Conservation (phyloP, 1,139 yeast species). For the Candida buenavistaensis region DNA sequence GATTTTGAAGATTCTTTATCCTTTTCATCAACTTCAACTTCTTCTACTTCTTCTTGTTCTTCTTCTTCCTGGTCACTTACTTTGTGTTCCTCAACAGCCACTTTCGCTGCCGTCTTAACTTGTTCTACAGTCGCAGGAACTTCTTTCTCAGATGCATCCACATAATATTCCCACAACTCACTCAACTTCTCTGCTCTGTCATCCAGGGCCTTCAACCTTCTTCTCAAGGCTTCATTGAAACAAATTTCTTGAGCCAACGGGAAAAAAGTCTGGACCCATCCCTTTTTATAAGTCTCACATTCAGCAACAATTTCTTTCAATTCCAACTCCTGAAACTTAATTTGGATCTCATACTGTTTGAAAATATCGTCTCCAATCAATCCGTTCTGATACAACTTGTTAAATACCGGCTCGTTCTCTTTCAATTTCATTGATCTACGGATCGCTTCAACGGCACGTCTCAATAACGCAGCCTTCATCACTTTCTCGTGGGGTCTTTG, state of each 20-base stretch:
- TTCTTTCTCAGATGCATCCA: conserved; percentile 2
- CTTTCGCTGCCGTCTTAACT: neutral
- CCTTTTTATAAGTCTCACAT: conserved; percentile 70
- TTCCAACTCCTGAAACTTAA: conserved; percentile 78
- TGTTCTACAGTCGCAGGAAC: neutral
- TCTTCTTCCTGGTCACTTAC: neutral
- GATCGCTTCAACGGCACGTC: conserved; percentile 73
- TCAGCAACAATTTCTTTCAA: conserved; percentile 76
- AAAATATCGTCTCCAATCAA: conserved; percentile 87
- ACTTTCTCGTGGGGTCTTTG: conserved; percentile 75
- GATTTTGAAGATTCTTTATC: conserved; percentile 1
- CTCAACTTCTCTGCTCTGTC: neutral
- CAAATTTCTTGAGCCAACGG: conserved; percentile 86
- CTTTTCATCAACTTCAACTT: neutral
- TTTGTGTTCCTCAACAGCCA: neutral
- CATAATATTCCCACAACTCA: neutral
- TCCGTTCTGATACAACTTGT: conserved; percentile 78
- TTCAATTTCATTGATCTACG: conserved; percentile 69
- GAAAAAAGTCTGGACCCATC: conserved; percentile 79
- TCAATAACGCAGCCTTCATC: conserved; percentile 77
- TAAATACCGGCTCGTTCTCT: conserved; percentile 68
- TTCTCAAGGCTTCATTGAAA: conserved; percentile 85
- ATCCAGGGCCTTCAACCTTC: conserved; percentile 50
- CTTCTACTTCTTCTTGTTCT: neutral
- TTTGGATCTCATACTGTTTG: conserved; percentile 76